These are phyloP conservation scores for Candida boidinii DNA, from an alignment of 805 yeast species.

Conservation along the genomic window DNA sequence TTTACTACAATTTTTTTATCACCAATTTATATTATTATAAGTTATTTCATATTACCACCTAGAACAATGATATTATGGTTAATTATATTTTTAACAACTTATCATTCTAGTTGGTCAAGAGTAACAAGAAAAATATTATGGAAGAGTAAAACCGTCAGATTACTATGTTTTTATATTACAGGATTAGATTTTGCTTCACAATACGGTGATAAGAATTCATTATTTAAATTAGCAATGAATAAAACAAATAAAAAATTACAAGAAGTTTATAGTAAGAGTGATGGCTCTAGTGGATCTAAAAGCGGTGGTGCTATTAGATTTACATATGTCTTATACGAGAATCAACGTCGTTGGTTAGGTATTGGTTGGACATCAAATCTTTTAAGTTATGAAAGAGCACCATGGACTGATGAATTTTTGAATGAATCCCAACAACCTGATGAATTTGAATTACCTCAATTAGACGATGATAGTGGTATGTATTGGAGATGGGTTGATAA, in stretches of 20 bases:
- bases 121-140: conserved; percentile 80
- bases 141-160: conserved; percentile 67
- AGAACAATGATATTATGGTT: conserved; percentile 49
- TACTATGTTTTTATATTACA: conserved; percentile 71
- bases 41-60: conserved; percentile 65
- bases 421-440: conserved; percentile 79
- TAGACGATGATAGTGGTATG: conserved; percentile 57
- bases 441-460: conserved; percentile 71
- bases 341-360: conserved; percentile 95
- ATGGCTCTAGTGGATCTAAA: conserved; percentile 6
- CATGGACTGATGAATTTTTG: conserved; percentile 95
- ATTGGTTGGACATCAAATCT: conserved; percentile 96
- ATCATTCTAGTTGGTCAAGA: conserved; percentile 79
- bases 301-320: conserved; percentile 50
- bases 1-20: conserved; percentile 81
- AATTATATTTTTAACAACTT: conserved; percentile 62
- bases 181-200: conserved; percentile 64
- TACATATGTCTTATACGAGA: conserved; percentile 88
- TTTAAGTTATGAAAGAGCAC: conserved; percentile 84
- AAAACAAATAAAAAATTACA: conserved; percentile 34
- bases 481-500: conserved; percentile 94
- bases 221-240: conserved; percentile 48
- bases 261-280: conserved; percentile 12
- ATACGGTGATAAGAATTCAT: conserved; percentile 23
- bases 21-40: conserved; percentile 69